Base-by-base conservation (phyloP, 2,329 filamentous ascomycete species). In the Dichotomopilus funicola region DNA sequence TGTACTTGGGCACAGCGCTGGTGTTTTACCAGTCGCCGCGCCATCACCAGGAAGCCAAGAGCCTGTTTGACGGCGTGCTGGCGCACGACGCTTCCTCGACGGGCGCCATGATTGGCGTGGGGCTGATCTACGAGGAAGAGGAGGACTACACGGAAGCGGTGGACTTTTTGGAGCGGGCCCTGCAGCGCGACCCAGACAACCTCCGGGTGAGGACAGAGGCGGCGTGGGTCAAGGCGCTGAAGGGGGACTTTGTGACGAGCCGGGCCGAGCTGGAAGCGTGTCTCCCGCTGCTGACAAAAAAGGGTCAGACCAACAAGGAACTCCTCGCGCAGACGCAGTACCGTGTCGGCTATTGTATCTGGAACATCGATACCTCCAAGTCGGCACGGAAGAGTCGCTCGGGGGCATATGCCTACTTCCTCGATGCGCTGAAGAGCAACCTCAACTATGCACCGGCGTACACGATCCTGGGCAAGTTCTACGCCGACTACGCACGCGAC, bases 71-170 rank as follows among this genome's bases (percentile, higher is more conserved):
- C 63, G 81, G 81, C 35, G 88, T 97, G 5, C 77, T 99, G 0
- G 76, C 82, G 48, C 82, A 87, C 33, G 90, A 95, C 55, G 79
- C 85, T 1, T 82, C 81, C 2, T 91, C 88, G 0, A 95, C 91
- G 0, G 75, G 84, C 35, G 91, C 91, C 2, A 75, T 99, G 59
- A 88, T 97, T 46, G 94, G 94, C 0, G 83, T 96, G 37, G 95
- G 94, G 1, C 73, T 97, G 31, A 92, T 99, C 42, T 86, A 91
- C 47, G 91, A 96, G 70, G 94, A 97, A 64, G 91, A 96, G 61
- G 87, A 96, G 65, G 88, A 97, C 60, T 96, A 89, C 64, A 77
- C 81, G 47, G 80, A 89, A 64, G 94, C 95, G 0, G 83, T 91
- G 41, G 81, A 87, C 34, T 96, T 95, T 65, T 73, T 99, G 10